Percentiles rank a stretch among this genome's conserved stretches.
These are phyloP conservation scores for Taphrina pruni DNA, from an alignment of 1,139 yeast species.

Conservation along the genomic window DNA sequence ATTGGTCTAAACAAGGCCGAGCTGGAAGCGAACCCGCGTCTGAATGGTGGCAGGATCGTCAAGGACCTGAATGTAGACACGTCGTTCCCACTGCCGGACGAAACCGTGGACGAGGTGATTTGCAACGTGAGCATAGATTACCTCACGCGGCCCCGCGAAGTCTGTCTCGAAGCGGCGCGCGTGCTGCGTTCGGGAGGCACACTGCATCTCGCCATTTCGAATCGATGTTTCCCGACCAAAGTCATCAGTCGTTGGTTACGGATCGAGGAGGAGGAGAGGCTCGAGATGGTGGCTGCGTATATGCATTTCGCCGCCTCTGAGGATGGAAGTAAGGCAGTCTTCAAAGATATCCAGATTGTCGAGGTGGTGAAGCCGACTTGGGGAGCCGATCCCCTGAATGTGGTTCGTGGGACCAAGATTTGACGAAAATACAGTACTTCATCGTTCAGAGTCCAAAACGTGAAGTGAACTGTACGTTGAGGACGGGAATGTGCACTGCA, in stretches of 20 bases:
- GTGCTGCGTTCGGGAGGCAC: slow-evolving; percentile 34
- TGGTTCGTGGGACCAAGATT: slow-evolving; percentile 31
- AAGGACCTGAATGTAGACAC: slow-evolving; percentile 33
- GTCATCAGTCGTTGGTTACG: slow-evolving; percentile 34
- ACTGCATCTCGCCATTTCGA: slow-evolving; percentile 39
- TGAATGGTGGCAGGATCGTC: slow-evolving; percentile 18
- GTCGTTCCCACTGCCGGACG: slow-evolving; percentile 12
- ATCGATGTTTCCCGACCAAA: slow-evolving; percentile 39
- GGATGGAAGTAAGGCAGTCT: slow-evolving; percentile 9
- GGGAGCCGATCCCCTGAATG: slow-evolving; percentile 32
- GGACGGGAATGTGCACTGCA: not conserved
- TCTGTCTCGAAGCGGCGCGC: slow-evolving; percentile 32
- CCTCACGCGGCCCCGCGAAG: slow-evolving; percentile 29
- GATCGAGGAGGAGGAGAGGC: slow-evolving; percentile 31
- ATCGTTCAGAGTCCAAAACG: too few relatives aligned
- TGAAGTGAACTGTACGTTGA: too few relatives aligned
- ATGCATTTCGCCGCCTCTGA: slow-evolving; percentile 34
- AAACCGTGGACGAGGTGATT: slow-evolving; percentile 23
- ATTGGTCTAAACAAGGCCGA: slow-evolving; percentile 35
- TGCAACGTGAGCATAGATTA: slow-evolving; percentile 40
- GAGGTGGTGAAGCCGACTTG: slow-evolving; percentile 28
- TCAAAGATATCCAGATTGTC: slow-evolving; percentile 31
- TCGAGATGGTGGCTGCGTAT: slow-evolving; percentile 39
- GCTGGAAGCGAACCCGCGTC: slow-evolving; percentile 25
- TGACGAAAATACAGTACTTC: not conserved